A percentile compares a stretch with the other conserved stretches of the same genome.
Evolutionary conservation across 2,329 filamentous ascomycete genomes (phyloP).

Genomic region (Verticillium isaacii): DNA sequence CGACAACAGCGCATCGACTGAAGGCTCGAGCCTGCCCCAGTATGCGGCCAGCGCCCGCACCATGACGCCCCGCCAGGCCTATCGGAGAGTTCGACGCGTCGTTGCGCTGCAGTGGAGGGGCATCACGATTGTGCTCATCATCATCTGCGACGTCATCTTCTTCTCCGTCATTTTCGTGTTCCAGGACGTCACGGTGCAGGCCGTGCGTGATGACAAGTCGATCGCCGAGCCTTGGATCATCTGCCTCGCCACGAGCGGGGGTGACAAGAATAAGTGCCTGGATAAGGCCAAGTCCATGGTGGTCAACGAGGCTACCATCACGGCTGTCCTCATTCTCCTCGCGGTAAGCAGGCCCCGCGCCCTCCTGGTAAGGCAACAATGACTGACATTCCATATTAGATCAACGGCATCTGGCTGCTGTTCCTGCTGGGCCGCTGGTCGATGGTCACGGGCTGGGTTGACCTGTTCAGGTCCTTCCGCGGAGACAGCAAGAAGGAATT

Average conservation of each 20-base stretch:
- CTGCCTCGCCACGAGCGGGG: conserved; percentile 59
- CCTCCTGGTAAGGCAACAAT: background rate
- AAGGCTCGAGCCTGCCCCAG: conserved; percentile 67
- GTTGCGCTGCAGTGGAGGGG: conserved; percentile 92
- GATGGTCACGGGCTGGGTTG: conserved; percentile 81
- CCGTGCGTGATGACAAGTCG: conserved; percentile 43
- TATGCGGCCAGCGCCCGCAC: conserved; percentile 72
- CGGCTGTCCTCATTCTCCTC: conserved; percentile 77
- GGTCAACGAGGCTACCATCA: conserved; percentile 70
- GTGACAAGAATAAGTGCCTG: conserved; percentile 64
- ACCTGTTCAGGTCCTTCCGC: conserved; percentile 51
- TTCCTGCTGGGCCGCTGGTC: conserved; percentile 75
- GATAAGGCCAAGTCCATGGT: conserved; percentile 55
- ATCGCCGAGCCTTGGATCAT: conserved; percentile 61
- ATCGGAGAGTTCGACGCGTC: conserved; percentile 79
- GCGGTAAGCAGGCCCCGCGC: conserved; percentile 50
- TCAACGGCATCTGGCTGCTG: conserved; percentile 81
- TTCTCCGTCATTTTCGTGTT: conserved; percentile 90
- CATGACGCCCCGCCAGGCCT: conserved; percentile 80
- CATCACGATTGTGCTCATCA: conserved; percentile 83
- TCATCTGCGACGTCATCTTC: conserved; percentile 87
- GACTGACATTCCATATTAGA: conserved; percentile 32
- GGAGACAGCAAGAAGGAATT: conserved; percentile 66
- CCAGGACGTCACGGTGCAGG: conserved; percentile 68
- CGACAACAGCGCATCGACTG: conserved; percentile 66